A percentile compares a stretch with the other conserved stretches of the same genome.
phyloP scores from a whole-genome alignment of 2,329 filamentous ascomycete genomes.

The Aurifilum marmelostoma region DNA sequence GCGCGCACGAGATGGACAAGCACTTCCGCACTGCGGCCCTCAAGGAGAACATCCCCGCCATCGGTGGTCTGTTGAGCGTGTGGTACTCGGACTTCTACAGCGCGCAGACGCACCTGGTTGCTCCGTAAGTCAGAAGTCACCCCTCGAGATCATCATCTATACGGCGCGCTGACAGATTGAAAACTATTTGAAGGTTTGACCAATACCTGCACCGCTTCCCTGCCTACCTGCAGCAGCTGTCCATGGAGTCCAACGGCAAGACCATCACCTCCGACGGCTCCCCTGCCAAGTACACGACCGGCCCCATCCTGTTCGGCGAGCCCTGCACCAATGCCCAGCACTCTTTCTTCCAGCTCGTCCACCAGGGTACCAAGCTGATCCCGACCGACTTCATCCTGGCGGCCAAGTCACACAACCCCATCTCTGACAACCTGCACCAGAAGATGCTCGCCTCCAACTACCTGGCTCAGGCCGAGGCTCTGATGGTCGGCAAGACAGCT shows the following conservation, averaged over 20 bases:
- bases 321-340: constrained; percentile 99
- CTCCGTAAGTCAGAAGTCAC: constrained; percentile 67
- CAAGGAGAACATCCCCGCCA: constrained; percentile 90
- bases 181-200: constrained; percentile 70
- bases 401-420: constrained; percentile 94
- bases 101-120: constrained; percentile 95
- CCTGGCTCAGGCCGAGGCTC: constrained; percentile 84
- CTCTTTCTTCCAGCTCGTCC: constrained; percentile 99
- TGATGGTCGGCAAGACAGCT: constrained; percentile 88
- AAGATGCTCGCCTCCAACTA: constrained; percentile 94
- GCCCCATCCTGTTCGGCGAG: constrained; percentile 94
- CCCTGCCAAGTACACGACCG: constrained; percentile 94
- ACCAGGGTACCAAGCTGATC: constrained; percentile 99
- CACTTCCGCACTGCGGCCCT: constrained; percentile 93
- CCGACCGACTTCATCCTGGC: constrained; percentile 98
- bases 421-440: constrained; percentile 91
- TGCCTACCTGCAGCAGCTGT: constrained; percentile 97
- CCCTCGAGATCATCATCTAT: background rate
- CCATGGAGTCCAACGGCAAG: constrained; percentile 99
- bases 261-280: constrained; percentile 87
- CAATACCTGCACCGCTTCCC: constrained; percentile 99
- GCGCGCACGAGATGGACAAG: constrained; percentile 97
- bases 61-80: constrained; percentile 91
- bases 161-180: constrained; percentile 23
- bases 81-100: constrained; percentile 99